Percentiles rank a stretch among this genome's conserved stretches.
Conservation (phyloP, 225 moss, liverwort and hornwort species). For the Sphagnum tenellum region DNA sequence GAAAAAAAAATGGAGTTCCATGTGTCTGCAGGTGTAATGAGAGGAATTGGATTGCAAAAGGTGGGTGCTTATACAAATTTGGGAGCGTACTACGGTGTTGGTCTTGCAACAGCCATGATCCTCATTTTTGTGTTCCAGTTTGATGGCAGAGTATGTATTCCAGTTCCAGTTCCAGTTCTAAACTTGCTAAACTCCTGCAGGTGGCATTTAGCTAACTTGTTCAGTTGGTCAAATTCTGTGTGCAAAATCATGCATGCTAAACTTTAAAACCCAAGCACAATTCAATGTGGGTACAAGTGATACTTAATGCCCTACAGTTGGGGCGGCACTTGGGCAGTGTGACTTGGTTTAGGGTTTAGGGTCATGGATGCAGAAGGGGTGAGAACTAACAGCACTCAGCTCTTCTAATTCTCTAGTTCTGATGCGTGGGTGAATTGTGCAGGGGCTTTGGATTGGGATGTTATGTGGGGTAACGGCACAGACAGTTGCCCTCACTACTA, state of each 20-base stretch:
- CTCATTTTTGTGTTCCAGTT: slow-evolving; percentile 18
- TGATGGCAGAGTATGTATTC: slow-evolving; percentile 14
- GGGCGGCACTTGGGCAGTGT: not conserved
- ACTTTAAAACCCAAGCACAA: not conserved
- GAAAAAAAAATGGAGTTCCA: too few relatives aligned
- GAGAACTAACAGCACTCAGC: not conserved
- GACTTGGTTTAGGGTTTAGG: not conserved
- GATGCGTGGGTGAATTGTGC: not conserved
- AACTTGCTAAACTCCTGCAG: not conserved
- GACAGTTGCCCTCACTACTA: slow-evolving; percentile 7
- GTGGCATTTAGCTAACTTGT: not conserved
- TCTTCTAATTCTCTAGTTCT: not conserved
- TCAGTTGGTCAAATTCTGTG: not conserved
- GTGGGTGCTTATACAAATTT: slow-evolving; percentile 31
- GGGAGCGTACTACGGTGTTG: slow-evolving; percentile 31
- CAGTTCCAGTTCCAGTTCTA: not conserved
- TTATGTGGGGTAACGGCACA: slow-evolving; percentile 35
- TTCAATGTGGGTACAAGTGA: not conserved
- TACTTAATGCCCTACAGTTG: not conserved
- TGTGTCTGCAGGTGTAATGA: slow-evolving; percentile 26
- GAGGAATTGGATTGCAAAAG: slow-evolving; percentile 45
- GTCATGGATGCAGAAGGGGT: too few relatives aligned
- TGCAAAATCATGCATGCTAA: too few relatives aligned
- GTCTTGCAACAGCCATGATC: slow-evolving; percentile 24
- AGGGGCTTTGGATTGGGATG: slow-evolving; percentile 49